These are phyloP conservation scores for Lagerstroemia speciosa DNA, from an alignment of 345 rosid species.

Conservation along the genomic window DNA sequence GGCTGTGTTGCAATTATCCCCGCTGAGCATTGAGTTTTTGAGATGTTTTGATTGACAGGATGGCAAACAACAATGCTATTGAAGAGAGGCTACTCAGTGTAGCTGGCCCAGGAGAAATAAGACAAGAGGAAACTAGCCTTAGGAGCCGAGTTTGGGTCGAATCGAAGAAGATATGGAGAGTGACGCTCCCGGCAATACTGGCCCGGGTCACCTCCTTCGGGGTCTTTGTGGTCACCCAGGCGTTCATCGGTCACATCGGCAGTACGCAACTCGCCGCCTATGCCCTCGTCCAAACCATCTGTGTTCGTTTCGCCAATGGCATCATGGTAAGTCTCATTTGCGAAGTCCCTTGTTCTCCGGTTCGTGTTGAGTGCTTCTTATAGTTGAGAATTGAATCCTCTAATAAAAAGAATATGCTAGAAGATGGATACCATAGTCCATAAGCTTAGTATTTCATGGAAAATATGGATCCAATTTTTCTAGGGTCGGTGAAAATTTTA, in stretches of 20 bases:
- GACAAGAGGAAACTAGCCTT: constrained; percentile 1
- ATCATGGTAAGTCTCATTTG: constrained; percentile 11
- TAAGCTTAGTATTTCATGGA: too few relatives aligned
- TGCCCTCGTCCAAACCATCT: constrained; percentile 14
- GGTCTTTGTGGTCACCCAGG: constrained; percentile 15
- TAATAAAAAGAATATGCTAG: too few relatives aligned
- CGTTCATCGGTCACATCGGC: constrained; percentile 15
- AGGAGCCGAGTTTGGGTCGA: constrained; percentile 37
- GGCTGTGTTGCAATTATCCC: too few relatives aligned
- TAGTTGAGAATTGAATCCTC: too few relatives aligned
- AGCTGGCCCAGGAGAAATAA: constrained; percentile 9
- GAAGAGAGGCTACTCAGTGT: constrained; percentile 19
- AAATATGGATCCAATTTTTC: too few relatives aligned
- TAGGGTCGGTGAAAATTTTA: too few relatives aligned
- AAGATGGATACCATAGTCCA: too few relatives aligned
- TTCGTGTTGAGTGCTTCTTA: too few relatives aligned
- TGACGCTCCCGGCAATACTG: constrained; percentile 19
- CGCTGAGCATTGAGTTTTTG: too few relatives aligned
- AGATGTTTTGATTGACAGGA: not conserved
- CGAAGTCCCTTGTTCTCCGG: too few relatives aligned
- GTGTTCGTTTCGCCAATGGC: constrained; percentile 13
- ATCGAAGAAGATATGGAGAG: constrained; percentile 19
- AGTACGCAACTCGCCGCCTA: constrained; percentile 12
- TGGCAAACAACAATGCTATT: not conserved
- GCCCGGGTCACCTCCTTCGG: constrained; percentile 12